These are phyloP conservation scores for Penicillium sp. DNA, from an alignment of 2,329 filamentous ascomycete species.

Conservation along the genomic window DNA sequence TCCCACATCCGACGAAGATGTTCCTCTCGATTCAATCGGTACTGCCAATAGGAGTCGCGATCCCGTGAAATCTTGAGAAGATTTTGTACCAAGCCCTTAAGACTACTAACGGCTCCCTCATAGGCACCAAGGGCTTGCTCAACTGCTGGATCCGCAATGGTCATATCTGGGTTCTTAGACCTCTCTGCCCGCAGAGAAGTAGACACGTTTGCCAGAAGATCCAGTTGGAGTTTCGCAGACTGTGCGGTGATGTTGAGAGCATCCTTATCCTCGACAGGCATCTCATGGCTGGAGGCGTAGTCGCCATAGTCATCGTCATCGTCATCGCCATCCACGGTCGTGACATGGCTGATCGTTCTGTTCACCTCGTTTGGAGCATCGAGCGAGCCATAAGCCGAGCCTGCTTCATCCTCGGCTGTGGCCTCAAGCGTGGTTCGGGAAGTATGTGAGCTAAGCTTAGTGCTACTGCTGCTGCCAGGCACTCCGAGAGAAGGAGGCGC, in stretches of 20 bases:
- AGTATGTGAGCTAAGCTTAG: constrained; percentile 48
- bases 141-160: constrained; percentile 71
- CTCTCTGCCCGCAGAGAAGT: constrained; percentile 72
- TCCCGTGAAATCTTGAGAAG: constrained; percentile 88
- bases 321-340: constrained; percentile 56
- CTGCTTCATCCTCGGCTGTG: constrained; percentile 51
- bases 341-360: constrained; percentile 47
- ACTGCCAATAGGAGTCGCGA: constrained; percentile 95
- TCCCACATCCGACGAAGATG: constrained; percentile 96
- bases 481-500: constrained; percentile 35
- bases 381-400: constrained; percentile 51
- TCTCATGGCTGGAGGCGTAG: constrained; percentile 71
- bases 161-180: constrained; percentile 62
- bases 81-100: constrained; percentile 79
- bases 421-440: constrained; percentile 48
- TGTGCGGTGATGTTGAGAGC: constrained; percentile 96
- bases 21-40: constrained; percentile 82
- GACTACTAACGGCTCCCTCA: constrained; percentile 80
- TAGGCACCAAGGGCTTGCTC: constrained; percentile 77
- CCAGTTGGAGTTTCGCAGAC: constrained; percentile 86
- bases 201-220: constrained; percentile 81
- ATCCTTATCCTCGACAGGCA: constrained; percentile 73
- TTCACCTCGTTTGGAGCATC: constrained; percentile 51
- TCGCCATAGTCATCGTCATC: constrained; percentile 81
- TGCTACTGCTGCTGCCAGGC: constrained; percentile 35